phyloP scores from a whole-genome alignment of 345 rosid species.

The Heritiera fomes region DNA sequence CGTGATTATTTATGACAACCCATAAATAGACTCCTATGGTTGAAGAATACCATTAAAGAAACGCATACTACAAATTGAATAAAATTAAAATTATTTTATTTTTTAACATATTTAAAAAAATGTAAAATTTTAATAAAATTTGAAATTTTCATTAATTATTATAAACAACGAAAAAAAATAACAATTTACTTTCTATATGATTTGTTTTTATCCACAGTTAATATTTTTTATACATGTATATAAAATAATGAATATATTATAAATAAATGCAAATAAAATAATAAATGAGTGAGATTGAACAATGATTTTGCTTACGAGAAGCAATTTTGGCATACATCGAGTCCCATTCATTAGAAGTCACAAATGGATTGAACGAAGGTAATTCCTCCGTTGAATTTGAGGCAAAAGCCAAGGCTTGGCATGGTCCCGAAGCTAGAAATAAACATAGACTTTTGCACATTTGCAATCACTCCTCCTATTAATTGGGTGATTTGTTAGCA shows the following conservation, averaged over 20 bases:
- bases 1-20: background rate
- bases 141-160: no score
- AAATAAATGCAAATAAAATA: background rate
- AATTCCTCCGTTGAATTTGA: background rate
- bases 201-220: no score
- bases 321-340: background rate
- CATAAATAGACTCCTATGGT: background rate
- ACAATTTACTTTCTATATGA: no score
- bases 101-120: no score
- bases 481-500: slow-evolving; percentile 23
- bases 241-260: no score
- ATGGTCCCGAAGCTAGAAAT: slow-evolving; percentile 12
- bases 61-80: no score
- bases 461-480: slow-evolving; percentile 7
- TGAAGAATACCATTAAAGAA: no score
- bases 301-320: background rate
- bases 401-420: background rate
- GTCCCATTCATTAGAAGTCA: background rate
- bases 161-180: no score
- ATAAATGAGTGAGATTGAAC: background rate
- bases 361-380: background rate
- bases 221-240: no score
- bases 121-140: no score
- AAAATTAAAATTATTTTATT: no score
- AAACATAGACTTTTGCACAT: background rate